phyloP scores from a whole-genome alignment of 2,329 filamentous ascomycete species.

The Scleromitrula shiraiana region DNA sequence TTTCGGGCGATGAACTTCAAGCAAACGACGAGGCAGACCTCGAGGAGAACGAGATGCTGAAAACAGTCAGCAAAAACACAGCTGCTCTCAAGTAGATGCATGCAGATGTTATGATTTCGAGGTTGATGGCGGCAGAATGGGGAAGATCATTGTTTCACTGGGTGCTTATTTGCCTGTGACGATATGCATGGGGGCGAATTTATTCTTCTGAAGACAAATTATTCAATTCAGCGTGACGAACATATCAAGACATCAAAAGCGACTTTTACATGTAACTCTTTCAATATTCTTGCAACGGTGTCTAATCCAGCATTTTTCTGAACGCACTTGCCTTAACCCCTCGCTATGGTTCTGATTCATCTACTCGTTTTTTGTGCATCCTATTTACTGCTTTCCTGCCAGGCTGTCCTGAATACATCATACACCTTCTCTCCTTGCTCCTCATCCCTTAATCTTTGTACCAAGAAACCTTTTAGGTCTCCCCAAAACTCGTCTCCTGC shows the following conservation, averaged over 20 bases:
- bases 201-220: constrained; percentile 9
- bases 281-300: neutral
- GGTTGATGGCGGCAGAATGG: constrained; percentile 6
- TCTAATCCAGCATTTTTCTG: constrained; percentile 1
- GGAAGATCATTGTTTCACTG: constrained; percentile 20
- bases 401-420: constrained; percentile 58
- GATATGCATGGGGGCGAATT: constrained; percentile 5
- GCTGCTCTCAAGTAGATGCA: constrained; percentile 5
- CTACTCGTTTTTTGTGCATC: neutral
- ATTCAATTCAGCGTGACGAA: constrained; percentile 10
- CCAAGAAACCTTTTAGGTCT: constrained; percentile 74
- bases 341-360: constrained; percentile 13
- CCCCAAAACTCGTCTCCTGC: constrained; percentile 73
- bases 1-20: constrained; percentile 65
- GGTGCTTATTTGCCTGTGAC: constrained; percentile 23
- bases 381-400: constrained; percentile 24
- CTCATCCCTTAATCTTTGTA: constrained; percentile 70
- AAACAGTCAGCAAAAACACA: constrained; percentile 51
- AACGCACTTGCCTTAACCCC: constrained; percentile 14
- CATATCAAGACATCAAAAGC: constrained; percentile 12
- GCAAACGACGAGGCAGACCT: constrained; percentile 80
- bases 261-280: constrained; percentile 6
- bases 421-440: constrained; percentile 55
- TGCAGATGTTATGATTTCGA: constrained; percentile 2
- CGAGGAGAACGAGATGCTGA: constrained; percentile 65